Evolutionary conservation across 805 yeast species (phyloP), one percentile per base, ranked within the genome.

Genomic region (Candida nonsorbophila): DNA sequence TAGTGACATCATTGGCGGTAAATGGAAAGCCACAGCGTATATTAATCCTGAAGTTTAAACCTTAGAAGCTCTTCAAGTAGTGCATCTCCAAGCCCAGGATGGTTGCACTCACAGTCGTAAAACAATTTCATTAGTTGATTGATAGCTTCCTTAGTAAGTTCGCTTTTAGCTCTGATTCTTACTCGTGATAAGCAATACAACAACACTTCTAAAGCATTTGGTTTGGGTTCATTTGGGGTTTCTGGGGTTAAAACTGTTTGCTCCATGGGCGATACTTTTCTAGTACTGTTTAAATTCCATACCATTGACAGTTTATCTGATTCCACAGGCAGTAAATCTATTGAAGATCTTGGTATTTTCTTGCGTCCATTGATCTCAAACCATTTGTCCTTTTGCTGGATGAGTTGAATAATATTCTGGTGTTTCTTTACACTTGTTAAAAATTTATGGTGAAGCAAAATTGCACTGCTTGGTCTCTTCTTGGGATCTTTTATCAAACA

Each of bases 401-500:
- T 60, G 25, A 76, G 36, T 25, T 50, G 53, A 7, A 53, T 38
- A 3, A 55, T 39, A 33, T 51, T 52, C 6, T 52, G 25, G 12
- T 34, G 23, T 28, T 52, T 46, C 36, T 68, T 55, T 22, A 52
- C 44, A 23, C 50, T 47, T 27, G 58, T 62, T 12, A 82, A 55
- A 45, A 79, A 80, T 28, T 65, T 63, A 27, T 68, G 70, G 24
- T 66, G 67, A 34, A 84, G 56, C 26, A 92, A 59, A 9, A 60
- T 56, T 0, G 50, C 36, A 0, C 90, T 84, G 11, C 73, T 53
- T 0, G 90, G 87, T 38, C 97, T 67, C 33, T 62, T 48, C 2
- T 38, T 37, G 1, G 94, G 92, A 36, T 76, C 74, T 51, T 80
- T 85, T 13, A 67, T 54, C 35, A 90, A 57, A 49, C 96, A 87